Evolutionary conservation across 257 asterid species (phyloP).

Genomic region (Solanum gandarillasii): DNA sequence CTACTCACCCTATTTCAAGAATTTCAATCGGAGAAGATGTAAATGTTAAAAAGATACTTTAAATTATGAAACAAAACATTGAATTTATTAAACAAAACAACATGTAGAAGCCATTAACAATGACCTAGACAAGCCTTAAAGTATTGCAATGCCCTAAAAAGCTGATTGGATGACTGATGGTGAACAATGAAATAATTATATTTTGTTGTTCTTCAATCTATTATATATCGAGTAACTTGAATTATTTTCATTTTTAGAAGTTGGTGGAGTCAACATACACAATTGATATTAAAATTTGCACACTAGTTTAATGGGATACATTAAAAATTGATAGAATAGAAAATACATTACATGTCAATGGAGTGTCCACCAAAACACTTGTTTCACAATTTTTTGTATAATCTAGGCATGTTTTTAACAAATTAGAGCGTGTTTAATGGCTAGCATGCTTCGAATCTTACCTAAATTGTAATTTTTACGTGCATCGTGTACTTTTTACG

Average conservation of each 20-base stretch:
- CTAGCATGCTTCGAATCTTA: no score
- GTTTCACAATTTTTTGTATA: no score
- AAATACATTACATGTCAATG: no score
- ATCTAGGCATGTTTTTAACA: no score
- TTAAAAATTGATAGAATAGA: no score
- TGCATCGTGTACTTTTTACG: neutral
- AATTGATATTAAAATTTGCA: neutral
- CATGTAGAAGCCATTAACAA: neutral
- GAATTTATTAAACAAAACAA: neutral
- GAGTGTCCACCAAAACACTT: no score
- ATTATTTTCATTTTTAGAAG: no score
- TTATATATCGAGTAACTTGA: neutral
- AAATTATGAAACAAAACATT: no score
- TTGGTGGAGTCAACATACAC: neutral
- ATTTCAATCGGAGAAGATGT: neutral
- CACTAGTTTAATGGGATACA: no score
- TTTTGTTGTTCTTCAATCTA: neutral
- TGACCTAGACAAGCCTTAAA: neutral
- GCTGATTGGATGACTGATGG: neutral
- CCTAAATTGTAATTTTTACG: no score
- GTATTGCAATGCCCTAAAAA: neutral
- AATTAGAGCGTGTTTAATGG: no score
- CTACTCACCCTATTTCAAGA: neutral
- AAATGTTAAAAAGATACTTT: no score
- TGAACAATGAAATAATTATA: neutral